Conservation (phyloP, 2,329 filamentous ascomycete species). For the Botryotinia convoluta region DNA sequence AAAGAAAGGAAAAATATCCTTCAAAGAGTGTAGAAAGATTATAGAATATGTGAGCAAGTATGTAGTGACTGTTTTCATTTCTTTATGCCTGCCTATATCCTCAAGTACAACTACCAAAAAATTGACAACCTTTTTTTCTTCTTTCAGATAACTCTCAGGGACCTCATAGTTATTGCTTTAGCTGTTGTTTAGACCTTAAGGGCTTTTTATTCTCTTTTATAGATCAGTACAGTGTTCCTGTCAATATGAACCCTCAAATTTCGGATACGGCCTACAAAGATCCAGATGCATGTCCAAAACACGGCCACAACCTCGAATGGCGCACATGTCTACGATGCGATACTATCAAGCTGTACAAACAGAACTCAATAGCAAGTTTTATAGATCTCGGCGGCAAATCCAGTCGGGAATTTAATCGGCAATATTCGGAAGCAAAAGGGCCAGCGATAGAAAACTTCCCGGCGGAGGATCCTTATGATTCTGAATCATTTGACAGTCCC, state of each 20-base stretch:
- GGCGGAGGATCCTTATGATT: neutral
- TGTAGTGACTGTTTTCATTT: neutral
- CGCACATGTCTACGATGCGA: slow-evolving; percentile 2
- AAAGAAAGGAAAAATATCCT: neutral
- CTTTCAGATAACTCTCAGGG: neutral
- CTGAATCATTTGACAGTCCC: neutral
- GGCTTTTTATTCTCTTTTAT: neutral
- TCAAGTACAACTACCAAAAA: neutral
- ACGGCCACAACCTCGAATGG: slow-evolving; percentile 6
- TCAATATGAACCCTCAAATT: neutral
- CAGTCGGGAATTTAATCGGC: neutral
- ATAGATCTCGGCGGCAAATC: neutral
- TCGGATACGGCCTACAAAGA: neutral
- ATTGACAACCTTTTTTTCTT: neutral
- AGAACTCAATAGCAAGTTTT: neutral
- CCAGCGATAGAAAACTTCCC: neutral
- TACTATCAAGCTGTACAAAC: slow-evolving; percentile 1
- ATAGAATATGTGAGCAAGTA: neutral
- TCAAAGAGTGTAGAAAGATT: neutral
- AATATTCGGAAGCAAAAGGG: neutral
- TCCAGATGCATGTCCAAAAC: neutral
- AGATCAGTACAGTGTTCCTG: neutral
- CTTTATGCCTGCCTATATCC: neutral
- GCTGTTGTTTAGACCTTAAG: neutral
- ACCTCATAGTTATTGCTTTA: neutral